Conservation (phyloP, 2,329 filamentous ascomycete genomes). For the Cordyceps pruinosa region DNA sequence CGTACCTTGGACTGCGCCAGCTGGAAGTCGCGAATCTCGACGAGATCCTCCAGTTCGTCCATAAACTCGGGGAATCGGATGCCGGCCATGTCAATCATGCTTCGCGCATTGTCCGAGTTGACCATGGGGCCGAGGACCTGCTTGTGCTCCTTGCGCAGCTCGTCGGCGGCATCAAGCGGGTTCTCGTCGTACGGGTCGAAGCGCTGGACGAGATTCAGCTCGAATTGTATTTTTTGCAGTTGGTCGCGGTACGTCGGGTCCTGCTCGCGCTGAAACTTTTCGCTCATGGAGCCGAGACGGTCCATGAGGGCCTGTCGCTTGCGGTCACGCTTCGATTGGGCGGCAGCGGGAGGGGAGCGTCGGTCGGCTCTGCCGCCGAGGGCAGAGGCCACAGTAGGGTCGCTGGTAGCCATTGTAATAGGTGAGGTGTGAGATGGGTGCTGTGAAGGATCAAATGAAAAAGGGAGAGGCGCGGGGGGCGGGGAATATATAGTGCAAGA, state of each 20-base stretch:
- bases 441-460: too few relatives aligned
- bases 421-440: neutral
- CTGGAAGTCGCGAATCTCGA: constrained; percentile 81
- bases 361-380: constrained; percentile 28
- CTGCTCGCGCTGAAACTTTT: constrained; percentile 71
- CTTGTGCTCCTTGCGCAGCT: constrained; percentile 50
- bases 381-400: constrained; percentile 27
- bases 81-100: constrained; percentile 67
- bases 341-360: constrained; percentile 29
- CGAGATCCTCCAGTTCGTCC: constrained; percentile 76
- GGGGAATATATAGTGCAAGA: neutral
- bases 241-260: constrained; percentile 84
- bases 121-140: constrained; percentile 36
- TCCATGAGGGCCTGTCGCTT: constrained; percentile 77
- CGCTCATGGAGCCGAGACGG: constrained; percentile 66
- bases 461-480: neutral
- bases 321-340: constrained; percentile 83
- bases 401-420: constrained; percentile 33
- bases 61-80: constrained; percentile 81
- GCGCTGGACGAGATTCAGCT: constrained; percentile 77
- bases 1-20: constrained; percentile 74
- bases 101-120: constrained; percentile 39
- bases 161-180: constrained; percentile 64
- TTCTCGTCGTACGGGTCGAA: constrained; percentile 72
- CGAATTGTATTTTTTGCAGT: constrained; percentile 83